Percentiles rank a stretch among this genome's conserved stretches.
Conservation (phyloP, 768 basidiomycete species). For the Lyophyllum semitale region DNA sequence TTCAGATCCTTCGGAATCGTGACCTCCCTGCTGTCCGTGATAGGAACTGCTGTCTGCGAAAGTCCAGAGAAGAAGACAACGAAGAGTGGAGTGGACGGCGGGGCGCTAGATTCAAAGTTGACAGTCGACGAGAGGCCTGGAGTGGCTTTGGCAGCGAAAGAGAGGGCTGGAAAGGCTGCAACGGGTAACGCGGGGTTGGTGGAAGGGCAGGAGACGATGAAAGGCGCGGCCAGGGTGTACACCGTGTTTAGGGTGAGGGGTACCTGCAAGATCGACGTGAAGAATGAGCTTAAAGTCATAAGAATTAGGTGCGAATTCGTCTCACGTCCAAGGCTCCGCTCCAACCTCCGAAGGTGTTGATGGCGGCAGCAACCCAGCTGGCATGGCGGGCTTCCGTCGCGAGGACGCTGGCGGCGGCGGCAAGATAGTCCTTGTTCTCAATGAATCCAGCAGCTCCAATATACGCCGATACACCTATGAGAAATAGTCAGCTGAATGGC, state of each 20-base stretch:
- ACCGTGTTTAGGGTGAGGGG: constrained; percentile 32
- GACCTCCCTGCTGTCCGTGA: constrained; percentile 28
- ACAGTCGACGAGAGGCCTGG: constrained; percentile 25
- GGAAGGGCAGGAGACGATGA: constrained; percentile 56
- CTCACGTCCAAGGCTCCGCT: constrained; percentile 50
- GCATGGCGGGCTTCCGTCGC: constrained; percentile 63
- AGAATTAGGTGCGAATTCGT: constrained; percentile 6
- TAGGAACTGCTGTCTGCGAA: constrained; percentile 30
- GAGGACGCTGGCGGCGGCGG: constrained; percentile 57
- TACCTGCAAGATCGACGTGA: constrained; percentile 19
- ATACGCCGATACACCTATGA: constrained; percentile 48
- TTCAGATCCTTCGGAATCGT: constrained; percentile 36
- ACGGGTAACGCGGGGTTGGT: constrained; percentile 54
- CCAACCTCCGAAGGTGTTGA: constrained; percentile 47
- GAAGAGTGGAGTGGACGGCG: constrained; percentile 26
- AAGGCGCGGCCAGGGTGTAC: constrained; percentile 40
- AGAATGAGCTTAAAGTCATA: background rate
- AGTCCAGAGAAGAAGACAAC: constrained; percentile 48
- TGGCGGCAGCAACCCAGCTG: constrained; percentile 51
- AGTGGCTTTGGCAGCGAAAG: constrained; percentile 25
- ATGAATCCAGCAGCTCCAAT: constrained; percentile 54
- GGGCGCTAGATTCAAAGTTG: constrained; percentile 3
- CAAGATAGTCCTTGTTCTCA: constrained; percentile 44
- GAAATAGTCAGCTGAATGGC: background rate
- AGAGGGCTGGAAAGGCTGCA: constrained; percentile 53